These are phyloP conservation scores for Aspergillus ostianus DNA, from an alignment of 495 filamentous ascomycete genomes.

Conservation along the genomic window DNA sequence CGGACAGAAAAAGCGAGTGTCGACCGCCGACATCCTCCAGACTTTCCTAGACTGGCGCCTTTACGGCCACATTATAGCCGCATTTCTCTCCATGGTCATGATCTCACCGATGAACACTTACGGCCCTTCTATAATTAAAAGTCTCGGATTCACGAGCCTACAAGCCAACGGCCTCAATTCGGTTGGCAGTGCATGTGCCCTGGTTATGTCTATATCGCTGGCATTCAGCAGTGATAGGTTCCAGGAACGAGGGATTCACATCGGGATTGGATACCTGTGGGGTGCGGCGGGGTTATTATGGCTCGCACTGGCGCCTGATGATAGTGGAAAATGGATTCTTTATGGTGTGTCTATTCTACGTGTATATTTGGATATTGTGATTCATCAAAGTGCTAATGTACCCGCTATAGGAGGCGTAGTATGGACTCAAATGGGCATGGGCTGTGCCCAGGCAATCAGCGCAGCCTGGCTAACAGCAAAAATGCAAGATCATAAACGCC, in stretches of 20 bases:
- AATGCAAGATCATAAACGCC: not conserved
- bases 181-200: not conserved
- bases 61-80: not conserved
- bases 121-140: not conserved
- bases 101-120: not conserved
- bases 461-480: not conserved
- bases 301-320: not conserved
- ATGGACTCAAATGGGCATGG: not conserved
- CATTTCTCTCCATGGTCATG: not conserved
- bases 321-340: not conserved
- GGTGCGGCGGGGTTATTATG: not conserved
- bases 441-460: not conserved
- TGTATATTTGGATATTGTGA: too few species aligned
- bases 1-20: not conserved
- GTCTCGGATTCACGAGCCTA: not conserved
- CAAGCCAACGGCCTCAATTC: not conserved
- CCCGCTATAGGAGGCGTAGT: not conserved
- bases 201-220: not conserved
- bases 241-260: not conserved
- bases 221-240: not conserved
- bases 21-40: not conserved
- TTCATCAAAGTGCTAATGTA: too few species aligned
- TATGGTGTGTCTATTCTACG: not conserved
- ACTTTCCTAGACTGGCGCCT: not conserved
- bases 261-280: not conserved